Evolutionary conservation across 2,329 filamentous ascomycete genomes (phyloP).

Genomic region (Pseudocercospora fijiensis): DNA sequence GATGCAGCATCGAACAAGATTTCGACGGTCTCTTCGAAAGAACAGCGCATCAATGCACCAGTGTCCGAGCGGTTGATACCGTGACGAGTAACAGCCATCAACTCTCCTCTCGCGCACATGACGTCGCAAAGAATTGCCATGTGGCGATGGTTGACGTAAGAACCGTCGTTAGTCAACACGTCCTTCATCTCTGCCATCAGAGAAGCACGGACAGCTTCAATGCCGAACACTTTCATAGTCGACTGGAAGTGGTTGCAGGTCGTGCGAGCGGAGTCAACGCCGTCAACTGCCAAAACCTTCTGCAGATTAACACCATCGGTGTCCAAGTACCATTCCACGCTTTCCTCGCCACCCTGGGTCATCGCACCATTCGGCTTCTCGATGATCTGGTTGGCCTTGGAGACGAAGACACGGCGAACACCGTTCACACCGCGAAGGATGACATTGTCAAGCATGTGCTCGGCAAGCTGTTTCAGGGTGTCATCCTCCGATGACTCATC

Average conservation of each 20-base stretch:
- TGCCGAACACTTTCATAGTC: constrained; percentile 90
- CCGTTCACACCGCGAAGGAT: constrained; percentile 87
- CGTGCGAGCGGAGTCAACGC: constrained; percentile 80
- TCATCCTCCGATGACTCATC: constrained; percentile 73
- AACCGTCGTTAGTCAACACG: constrained; percentile 96
- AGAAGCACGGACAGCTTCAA: constrained; percentile 86
- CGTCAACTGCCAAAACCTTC: constrained; percentile 79
- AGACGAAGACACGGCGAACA: constrained; percentile 90
- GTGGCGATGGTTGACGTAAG: constrained; percentile 98
- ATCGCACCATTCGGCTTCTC: constrained; percentile 69
- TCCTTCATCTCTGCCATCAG: constrained; percentile 85
- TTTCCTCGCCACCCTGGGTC: constrained; percentile 69
- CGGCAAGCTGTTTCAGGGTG: constrained; percentile 88
- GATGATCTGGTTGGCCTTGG: constrained; percentile 71
- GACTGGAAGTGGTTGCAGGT: constrained; percentile 97
- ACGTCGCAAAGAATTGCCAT: constrained; percentile 93
- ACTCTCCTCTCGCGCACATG: constrained; percentile 91
- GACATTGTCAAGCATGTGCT: constrained; percentile 85
- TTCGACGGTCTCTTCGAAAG: constrained; percentile 98
- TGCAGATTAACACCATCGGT: constrained; percentile 87
- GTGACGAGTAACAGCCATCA: constrained; percentile 95
- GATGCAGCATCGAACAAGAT: constrained; percentile 95
- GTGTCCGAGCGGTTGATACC: constrained; percentile 98
- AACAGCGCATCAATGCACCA: constrained; percentile 97
- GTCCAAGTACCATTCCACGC: constrained; percentile 93